These are phyloP conservation scores for Cantharellus cinnabarinus DNA, from an alignment of 768 basidiomycete species.

Conservation along the genomic window DNA sequence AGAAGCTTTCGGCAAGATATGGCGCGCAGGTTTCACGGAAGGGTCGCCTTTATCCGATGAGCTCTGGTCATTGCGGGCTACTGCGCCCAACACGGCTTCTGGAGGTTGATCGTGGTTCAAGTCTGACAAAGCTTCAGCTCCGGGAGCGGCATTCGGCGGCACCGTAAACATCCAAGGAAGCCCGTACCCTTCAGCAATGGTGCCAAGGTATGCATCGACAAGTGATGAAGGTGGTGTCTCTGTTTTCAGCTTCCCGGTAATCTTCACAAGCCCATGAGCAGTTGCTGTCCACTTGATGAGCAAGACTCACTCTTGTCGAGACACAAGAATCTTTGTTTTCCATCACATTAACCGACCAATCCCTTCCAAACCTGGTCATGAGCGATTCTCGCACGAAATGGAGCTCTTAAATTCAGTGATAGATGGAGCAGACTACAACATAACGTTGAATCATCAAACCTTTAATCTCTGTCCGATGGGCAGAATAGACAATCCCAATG, in stretches of 20 bases:
- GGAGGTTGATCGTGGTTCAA: slow-evolving; percentile 1
- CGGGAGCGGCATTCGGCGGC: slow-evolving; percentile 11
- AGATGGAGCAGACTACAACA: no score
- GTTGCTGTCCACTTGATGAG: neutral
- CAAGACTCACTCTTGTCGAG: slow-evolving; percentile 47
- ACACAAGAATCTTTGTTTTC: slow-evolving; percentile 70
- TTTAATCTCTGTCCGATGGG: slow-evolving; percentile 79
- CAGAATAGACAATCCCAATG: slow-evolving; percentile 72
- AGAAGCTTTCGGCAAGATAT: slow-evolving; percentile 24
- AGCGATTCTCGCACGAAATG: slow-evolving; percentile 81
- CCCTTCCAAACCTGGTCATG: slow-evolving; percentile 89
- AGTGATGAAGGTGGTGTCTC: slow-evolving; percentile 51
- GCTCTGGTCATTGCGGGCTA: neutral
- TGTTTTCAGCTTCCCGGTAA: slow-evolving; percentile 50
- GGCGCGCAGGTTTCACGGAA: neutral
- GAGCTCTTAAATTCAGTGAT: slow-evolving; percentile 35
- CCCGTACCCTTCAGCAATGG: slow-evolving; percentile 78
- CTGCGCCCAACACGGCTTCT: no score
- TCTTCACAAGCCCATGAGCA: slow-evolving; percentile 21
- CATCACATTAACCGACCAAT: slow-evolving; percentile 69
- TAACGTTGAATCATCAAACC: slow-evolving; percentile 21
- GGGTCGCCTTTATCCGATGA: slow-evolving; percentile 1
- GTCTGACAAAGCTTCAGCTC: slow-evolving; percentile 12
- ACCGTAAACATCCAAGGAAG: slow-evolving; percentile 39
- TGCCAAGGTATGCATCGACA: slow-evolving; percentile 71